Percentiles rank a stretch among this genome's conserved stretches.
These are phyloP conservation scores for Rutstroemia sp. DNA, from an alignment of 2,329 filamentous ascomycete genomes.

Conservation along the genomic window DNA sequence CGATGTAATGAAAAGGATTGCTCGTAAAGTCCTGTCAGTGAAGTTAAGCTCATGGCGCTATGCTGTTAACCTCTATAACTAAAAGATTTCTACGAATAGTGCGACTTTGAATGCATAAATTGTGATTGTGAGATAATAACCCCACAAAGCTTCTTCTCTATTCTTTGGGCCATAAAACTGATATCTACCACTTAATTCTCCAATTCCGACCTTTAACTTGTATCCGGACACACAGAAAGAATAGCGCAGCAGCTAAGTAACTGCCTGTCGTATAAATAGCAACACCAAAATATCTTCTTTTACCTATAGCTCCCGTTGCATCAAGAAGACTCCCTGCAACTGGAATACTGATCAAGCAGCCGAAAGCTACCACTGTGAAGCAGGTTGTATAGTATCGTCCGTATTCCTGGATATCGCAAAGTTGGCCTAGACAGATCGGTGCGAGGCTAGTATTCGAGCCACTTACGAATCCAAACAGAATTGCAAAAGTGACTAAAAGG, in stretches of 20 bases:
- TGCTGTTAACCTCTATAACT: no score
- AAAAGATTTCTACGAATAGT: no score
- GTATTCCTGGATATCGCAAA: slow-evolving; percentile 76
- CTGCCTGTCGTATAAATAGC: slow-evolving; percentile 15
- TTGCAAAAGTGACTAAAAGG: slow-evolving; percentile 57
- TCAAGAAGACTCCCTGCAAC: slow-evolving; percentile 58
- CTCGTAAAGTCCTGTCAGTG: no score
- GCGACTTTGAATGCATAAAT: no score
- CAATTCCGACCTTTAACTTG: background rate
- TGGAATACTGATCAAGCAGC: slow-evolving; percentile 62
- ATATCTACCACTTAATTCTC: background rate
- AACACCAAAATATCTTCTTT: slow-evolving; percentile 13
- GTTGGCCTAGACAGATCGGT: slow-evolving; percentile 73
- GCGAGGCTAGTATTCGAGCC: slow-evolving; percentile 76
- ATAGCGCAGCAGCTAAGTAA: slow-evolving; percentile 15
- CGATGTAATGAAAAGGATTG: no score
- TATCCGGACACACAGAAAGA: background rate
- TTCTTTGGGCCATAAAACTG: no score
- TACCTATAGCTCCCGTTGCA: slow-evolving; percentile 14
- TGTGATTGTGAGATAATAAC: no score
- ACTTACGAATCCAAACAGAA: slow-evolving; percentile 75
- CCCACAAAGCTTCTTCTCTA: no score
- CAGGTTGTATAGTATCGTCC: slow-evolving; percentile 79
- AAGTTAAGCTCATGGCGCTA: no score
- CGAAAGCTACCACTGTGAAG: slow-evolving; percentile 77